Base-by-base conservation (phyloP, 208 protist genomes). In the Endotrypanum monterogeii region DNA sequence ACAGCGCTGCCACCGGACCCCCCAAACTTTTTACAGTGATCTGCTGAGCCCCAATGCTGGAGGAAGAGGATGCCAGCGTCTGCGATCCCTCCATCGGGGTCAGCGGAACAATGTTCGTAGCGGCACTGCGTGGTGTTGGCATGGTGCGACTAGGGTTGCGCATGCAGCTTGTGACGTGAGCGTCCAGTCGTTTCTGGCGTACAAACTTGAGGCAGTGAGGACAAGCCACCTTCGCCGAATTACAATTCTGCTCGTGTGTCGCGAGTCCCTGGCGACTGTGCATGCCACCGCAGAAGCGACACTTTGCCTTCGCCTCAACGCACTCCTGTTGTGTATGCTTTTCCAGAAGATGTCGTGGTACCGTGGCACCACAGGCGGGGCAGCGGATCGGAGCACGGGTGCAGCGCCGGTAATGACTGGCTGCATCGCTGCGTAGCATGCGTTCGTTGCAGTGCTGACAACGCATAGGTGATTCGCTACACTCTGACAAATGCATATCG, bases 401-500 rank as follows among this genome's bases (percentile, higher is more conserved):
- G 73, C 92, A 95, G 41, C 84, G 82, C n/a, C 84, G 79, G 54
- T 51, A 84, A 79, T 95, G 90, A 8, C 84, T 80, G 39, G 57
- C 62, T 14, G 83, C 28, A 20, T 92, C 90, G 30, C 73, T 79
- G 55, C 86, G 87, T 65, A 90, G 82, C 73, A 94, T 83, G 32
- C 81, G 82, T 65, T 93, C 89, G 69, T 80, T 81, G 81, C 92
- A 95, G 83, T 95, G 80, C 30, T 73, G 82, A 73, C 90, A 95
- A 9, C 84, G 85, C 39, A 89, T 55, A 14, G 87, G 85, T 25
- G 85, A 78, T 32, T 94, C 88, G 51, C 73, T 85, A 83, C 92
- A 96, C 76, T 89, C 88, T 28, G 82, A 67, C 23, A 92, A 44
- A 77, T 96, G 92, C 28, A 48, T 50, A 28, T 95, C 90, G 5